phyloP scores from a whole-genome alignment of 768 basidiomycete species.

The Leccinum aurantiacum region DNA sequence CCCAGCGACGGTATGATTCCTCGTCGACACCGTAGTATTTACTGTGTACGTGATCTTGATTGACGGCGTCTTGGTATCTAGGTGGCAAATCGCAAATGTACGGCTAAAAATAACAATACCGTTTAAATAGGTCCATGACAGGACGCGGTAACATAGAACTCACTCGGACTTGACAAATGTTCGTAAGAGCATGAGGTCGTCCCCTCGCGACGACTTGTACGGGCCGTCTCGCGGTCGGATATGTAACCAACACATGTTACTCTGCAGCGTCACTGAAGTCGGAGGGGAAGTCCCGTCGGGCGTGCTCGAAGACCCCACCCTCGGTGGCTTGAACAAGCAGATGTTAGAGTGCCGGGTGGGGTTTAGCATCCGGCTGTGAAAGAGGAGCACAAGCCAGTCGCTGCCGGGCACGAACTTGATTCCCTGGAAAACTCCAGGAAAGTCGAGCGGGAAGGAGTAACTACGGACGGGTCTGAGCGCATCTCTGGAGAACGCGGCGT shows the following conservation, averaged over 20 bases:
- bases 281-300: background rate
- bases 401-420: slow-evolving; percentile 31
- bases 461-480: slow-evolving; percentile 20
- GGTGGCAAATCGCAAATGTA: slow-evolving; percentile 28
- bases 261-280: slow-evolving; percentile 28
- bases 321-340: slow-evolving; percentile 27
- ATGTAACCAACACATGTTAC: slow-evolving; percentile 30
- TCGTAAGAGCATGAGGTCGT: slow-evolving; percentile 28
- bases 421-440: slow-evolving; percentile 33
- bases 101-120: slow-evolving; percentile 4
- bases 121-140: background rate
- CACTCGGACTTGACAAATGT: slow-evolving; percentile 29
- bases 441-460: slow-evolving; percentile 29
- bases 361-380: slow-evolving; percentile 32
- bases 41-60: slow-evolving; percentile 26
- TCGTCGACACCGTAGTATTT: slow-evolving; percentile 24
- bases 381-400: slow-evolving; percentile 32
- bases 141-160: background rate
- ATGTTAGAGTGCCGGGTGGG: slow-evolving; percentile 31
- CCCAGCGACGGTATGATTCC: slow-evolving; percentile 26
- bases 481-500: slow-evolving; percentile 19
- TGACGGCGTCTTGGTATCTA: slow-evolving; percentile 28
- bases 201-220: slow-evolving; percentile 33
- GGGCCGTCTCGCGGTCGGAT: slow-evolving; percentile 25
- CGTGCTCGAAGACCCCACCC: background rate